Evolutionary conservation across 352 stramenopile genomes (phyloP).

Genomic region (Globisporangium perplexum): DNA sequence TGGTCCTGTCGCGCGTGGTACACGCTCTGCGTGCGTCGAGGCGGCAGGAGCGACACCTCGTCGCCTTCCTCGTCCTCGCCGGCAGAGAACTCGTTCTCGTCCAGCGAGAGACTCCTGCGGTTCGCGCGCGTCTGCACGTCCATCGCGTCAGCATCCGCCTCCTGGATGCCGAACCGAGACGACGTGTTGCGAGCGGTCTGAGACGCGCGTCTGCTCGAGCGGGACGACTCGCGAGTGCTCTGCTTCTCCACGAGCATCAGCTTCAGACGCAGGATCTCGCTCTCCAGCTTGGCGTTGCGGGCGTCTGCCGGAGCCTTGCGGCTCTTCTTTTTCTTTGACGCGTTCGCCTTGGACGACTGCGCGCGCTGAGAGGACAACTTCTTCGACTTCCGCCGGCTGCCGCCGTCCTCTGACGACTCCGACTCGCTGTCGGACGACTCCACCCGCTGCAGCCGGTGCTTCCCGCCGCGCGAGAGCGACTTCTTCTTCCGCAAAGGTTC

Average conservation of each 20-base stretch:
- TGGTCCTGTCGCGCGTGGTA: constrained; percentile 46
- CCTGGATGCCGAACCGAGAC: constrained; percentile 4
- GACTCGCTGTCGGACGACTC: constrained; percentile 1
- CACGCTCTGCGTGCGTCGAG: constrained; percentile 53
- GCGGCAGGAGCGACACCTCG: constrained; percentile 36
- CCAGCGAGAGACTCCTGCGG: constrained; percentile 41
- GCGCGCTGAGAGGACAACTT: constrained; percentile 8
- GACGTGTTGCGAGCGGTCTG: constrained; percentile 4
- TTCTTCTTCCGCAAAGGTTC: neutral
- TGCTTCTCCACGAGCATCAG: constrained; percentile 63
- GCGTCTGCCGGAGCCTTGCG: constrained; percentile 19
- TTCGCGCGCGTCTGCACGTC: constrained; percentile 12
- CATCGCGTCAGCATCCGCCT: neutral
- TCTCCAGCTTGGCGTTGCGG: constrained; percentile 45
- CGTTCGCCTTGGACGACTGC: constrained; percentile 2
- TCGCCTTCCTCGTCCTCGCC: constrained; percentile 38
- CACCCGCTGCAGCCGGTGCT: neutral
- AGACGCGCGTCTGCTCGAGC: constrained; percentile 2
- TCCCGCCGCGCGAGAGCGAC: neutral
- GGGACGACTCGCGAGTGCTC: constrained; percentile 6
- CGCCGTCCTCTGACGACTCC: constrained; percentile 2
- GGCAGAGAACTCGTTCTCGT: constrained; percentile 29
- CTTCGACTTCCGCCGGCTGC: constrained; percentile 1
- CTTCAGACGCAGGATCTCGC: constrained; percentile 73
- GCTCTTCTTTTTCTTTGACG: constrained; percentile 15